These are phyloP conservation scores for Candida ficus DNA, from an alignment of 805 yeast genomes.

Conservation along the genomic window DNA sequence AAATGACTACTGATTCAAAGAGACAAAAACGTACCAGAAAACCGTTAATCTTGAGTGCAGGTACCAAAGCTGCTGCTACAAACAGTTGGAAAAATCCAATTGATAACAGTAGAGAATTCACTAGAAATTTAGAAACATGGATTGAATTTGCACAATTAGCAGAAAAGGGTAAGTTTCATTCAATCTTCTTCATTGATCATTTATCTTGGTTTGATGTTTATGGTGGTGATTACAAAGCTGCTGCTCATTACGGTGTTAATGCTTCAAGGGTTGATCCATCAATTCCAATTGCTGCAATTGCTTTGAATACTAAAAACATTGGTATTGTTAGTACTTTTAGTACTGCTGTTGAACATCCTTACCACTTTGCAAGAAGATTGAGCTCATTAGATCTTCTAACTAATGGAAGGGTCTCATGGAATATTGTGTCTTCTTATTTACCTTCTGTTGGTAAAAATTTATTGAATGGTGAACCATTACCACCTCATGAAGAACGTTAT, in stretches of 20 bases:
- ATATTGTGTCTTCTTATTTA: slow-evolving; percentile 37
- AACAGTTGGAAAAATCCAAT: slow-evolving; percentile 29
- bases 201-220: slow-evolving; percentile 37
- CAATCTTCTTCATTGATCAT: slow-evolving; percentile 36
- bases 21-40: slow-evolving; percentile 9
- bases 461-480: slow-evolving; percentile 30
- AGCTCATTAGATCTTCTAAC: slow-evolving; percentile 39
- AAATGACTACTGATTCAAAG: slow-evolving; percentile 2
- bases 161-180: slow-evolving; percentile 35
- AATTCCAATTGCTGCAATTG: slow-evolving; percentile 31
- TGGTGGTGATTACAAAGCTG: slow-evolving; percentile 32
- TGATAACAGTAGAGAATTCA: slow-evolving; percentile 9
- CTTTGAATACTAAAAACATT: slow-evolving; percentile 34
- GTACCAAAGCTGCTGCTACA: slow-evolving; percentile 28
- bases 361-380: slow-evolving; percentile 36
- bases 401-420: slow-evolving; percentile 41
- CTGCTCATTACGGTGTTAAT: slow-evolving; percentile 26
- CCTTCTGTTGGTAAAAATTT: slow-evolving; percentile 37
- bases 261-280: slow-evolving; percentile 33
- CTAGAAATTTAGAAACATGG: slow-evolving; percentile 29
- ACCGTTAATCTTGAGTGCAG: slow-evolving; percentile 33
- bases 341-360: slow-evolving; percentile 39
- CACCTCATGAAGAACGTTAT: slow-evolving; percentile 38
- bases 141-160: slow-evolving; percentile 31
- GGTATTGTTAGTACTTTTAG: slow-evolving; percentile 38